Base-by-base conservation (phyloP, 2,329 filamentous ascomycete genomes). In the Apiospora hydei region DNA sequence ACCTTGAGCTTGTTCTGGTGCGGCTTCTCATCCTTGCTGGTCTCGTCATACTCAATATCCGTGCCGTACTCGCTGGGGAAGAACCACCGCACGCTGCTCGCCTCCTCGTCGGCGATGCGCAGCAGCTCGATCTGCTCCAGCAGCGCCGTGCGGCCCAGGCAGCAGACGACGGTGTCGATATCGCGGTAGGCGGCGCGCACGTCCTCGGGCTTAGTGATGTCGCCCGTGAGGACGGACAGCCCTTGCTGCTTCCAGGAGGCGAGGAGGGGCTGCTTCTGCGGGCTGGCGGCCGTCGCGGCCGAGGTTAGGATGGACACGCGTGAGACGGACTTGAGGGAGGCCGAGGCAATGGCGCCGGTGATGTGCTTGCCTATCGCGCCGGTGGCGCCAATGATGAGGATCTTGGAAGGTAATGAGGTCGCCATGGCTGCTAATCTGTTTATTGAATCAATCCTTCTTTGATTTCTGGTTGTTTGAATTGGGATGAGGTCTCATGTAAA, bases 1-100 rank as follows among this genome's bases (percentile, higher is more conserved):
- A 92, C 89, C 76, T 87, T 87, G 57, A 92, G 83, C 78, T 92
- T 92, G 73, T 84, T 83, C 79, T 92, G 89, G 76, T 92, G 90
- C 0, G 90, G 89, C 75, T 86, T 88, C 79, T 92, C 90, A 26
- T 82, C 76, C 21, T 82, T 83, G 7, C 88, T 90, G 6, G 82
- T 78, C 2, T 85, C 83, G 64, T 83, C 80, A 74, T 90, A 90
- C 77, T 89, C 88, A 72, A 88, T 88, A 75, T 87, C 89, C 6
- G 86, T 90, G 73, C 86, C 86, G 77, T 89, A 91, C 76, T 91
- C 89, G 41, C 86, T 89, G 3, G 89, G 88, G 75, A 89, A 87
- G 82, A 91, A 91, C 79, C 86, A 86, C 69, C 84, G 83, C 24
- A 91, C 85, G 47, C 82, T 83, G 26, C 71, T 69, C n/a, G 82